Evolutionary conservation across 2,329 filamentous ascomycete species (phyloP).

Genomic region (Ceratocystis variospora): DNA sequence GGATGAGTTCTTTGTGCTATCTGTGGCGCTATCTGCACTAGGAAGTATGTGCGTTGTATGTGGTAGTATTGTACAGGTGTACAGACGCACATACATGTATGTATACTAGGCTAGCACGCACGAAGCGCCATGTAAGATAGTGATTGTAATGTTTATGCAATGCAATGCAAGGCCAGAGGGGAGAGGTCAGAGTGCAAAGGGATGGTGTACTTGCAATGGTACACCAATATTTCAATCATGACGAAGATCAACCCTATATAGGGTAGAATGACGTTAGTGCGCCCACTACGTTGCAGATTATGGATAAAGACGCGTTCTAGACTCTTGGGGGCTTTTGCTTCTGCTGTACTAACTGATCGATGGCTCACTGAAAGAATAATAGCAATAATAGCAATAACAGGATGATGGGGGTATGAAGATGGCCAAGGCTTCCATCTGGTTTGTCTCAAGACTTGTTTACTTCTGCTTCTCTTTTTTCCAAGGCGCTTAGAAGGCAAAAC

Average conservation of each 20-base stretch:
- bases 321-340: not conserved
- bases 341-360: not conserved
- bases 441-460: too few relatives aligned
- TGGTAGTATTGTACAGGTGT: not conserved
- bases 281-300: not conserved
- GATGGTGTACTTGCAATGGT: too few relatives aligned
- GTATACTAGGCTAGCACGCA: too few relatives aligned
- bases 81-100: not conserved
- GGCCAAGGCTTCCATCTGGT: too few relatives aligned
- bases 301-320: slow-evolving; percentile 11
- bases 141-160: not conserved
- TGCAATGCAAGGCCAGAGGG: not conserved
- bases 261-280: slow-evolving; percentile 1
- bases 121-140: not conserved
- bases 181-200: not conserved
- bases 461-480: too few relatives aligned
- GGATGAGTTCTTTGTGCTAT: not conserved
- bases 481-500: too few relatives aligned
- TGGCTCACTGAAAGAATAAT: not conserved
- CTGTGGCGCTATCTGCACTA: not conserved
- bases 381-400: too few relatives aligned
- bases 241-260: slow-evolving; percentile 6
- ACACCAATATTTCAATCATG: not conserved
- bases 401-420: too few relatives aligned
- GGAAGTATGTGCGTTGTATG: not conserved